Evolutionary conservation across 2,329 filamentous ascomycete genomes (phyloP), one percentile per base, ranked within the genome.

Genomic region (Fusarium sp.): DNA sequence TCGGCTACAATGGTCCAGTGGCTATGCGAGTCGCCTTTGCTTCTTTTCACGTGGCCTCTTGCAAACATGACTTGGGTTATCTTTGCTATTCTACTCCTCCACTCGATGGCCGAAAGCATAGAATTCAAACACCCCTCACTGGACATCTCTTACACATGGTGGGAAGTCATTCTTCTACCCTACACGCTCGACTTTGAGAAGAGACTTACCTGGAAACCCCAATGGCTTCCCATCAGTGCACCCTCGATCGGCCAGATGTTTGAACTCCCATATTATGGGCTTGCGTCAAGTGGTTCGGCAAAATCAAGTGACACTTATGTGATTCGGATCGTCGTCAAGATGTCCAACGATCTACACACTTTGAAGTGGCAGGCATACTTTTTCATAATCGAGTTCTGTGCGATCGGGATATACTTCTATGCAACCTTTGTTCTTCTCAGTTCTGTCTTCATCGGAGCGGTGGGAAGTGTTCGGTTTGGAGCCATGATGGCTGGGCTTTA

Each of bases 271-370:
- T 30, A 23, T 23, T 23, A 23, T 23, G 21, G 16, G 13, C n/a
- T 21, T 9, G n/a, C 4, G n/a, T 2, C 2, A 21, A 4, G 4
- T 7, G 2, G 45, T 6, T 3, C 10, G 19, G n/a, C 6, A 48
- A 6, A 2, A 10, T 16, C 6, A 4, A 16, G 0, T 1, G 13
- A 21, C n/a, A 19, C 26, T 21, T 19, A 18, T 2, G 5, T 8
- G 13, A 48, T 48, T 16, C n/a, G 11, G 3, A 31, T 48, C 2
- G 4, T 31, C 19, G 13, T 48, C 13, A 48, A 48, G 3, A 48
- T 48, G 26, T 31, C 45, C 2, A 7, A 8, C 8, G n/a, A 11
- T 7, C 4, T 5, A 2, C 4, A 19, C 13, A 48, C 45, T 1
- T 5, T 48, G 12, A 48, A 48, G 6, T 31, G 26, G 45, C n/a